Evolutionary conservation across 2,329 filamentous ascomycete genomes (phyloP).

Genomic region (Didymellaceae sp.): DNA sequence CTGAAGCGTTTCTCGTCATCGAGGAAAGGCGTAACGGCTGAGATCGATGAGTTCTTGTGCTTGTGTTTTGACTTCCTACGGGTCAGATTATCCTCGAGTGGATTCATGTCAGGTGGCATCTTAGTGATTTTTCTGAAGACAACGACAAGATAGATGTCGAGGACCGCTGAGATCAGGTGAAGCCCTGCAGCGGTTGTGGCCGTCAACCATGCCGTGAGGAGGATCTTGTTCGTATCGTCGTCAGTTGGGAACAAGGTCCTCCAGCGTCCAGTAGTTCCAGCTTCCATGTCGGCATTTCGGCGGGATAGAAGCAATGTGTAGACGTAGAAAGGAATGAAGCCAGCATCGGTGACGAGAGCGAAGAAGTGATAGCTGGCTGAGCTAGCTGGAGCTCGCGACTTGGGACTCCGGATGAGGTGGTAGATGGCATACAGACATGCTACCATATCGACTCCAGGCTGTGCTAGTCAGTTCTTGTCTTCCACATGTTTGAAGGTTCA

Average conservation of each 20-base stretch:
- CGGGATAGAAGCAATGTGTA: slow-evolving; percentile 64
- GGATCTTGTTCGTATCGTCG: slow-evolving; percentile 63
- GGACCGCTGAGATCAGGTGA: slow-evolving; percentile 71
- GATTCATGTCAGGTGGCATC: slow-evolving; percentile 94
- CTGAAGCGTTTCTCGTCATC: slow-evolving; percentile 70
- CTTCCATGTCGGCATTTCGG: slow-evolving; percentile 58
- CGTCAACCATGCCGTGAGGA: slow-evolving; percentile 71
- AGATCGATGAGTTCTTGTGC: slow-evolving; percentile 68
- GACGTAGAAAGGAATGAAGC: slow-evolving; percentile 67
- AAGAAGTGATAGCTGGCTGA: slow-evolving; percentile 91
- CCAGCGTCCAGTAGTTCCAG: slow-evolving; percentile 65
- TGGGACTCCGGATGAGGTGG: slow-evolving; percentile 75
- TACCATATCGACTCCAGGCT: slow-evolving; percentile 78
- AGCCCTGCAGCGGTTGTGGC: slow-evolving; percentile 69
- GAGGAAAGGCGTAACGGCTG: slow-evolving; percentile 50
- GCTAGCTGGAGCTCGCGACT: slow-evolving; percentile 75
- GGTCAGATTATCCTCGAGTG: slow-evolving; percentile 84
- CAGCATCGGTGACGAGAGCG: slow-evolving; percentile 73
- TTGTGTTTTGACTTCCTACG: slow-evolving; percentile 72
- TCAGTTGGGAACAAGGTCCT: slow-evolving; percentile 68
- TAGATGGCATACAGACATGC: slow-evolving; percentile 80
- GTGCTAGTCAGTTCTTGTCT: slow-evolving; percentile 21
- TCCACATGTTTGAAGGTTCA: slow-evolving; percentile 8
- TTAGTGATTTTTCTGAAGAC: slow-evolving; percentile 82
- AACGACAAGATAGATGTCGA: slow-evolving; percentile 77